Conservation (phyloP, 768 basidiomycete species). For the Lactarius sanguifluus region DNA sequence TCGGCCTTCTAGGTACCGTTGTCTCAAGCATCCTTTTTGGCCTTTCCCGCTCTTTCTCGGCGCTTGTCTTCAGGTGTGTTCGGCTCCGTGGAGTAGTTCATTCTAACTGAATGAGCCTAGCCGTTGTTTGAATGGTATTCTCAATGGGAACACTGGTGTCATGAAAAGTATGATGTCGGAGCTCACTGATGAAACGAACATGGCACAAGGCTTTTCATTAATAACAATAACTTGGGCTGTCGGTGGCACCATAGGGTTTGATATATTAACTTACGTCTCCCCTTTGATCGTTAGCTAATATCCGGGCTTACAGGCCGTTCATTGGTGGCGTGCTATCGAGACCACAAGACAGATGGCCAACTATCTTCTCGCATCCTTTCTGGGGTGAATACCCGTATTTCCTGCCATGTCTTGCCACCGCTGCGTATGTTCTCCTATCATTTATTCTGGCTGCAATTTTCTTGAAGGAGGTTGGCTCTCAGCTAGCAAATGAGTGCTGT, state of each 20-base stretch:
- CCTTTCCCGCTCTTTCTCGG: background rate
- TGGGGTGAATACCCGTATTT: conserved; percentile 33
- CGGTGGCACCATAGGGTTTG: background rate
- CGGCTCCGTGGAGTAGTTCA: background rate
- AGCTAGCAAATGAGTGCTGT: rapidly evolving
- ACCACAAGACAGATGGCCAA: conserved; percentile 30
- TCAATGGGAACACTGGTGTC: background rate
- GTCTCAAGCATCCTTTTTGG: background rate
- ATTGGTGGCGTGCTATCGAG: conserved; percentile 31
- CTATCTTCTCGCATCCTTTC: conserved; percentile 28
- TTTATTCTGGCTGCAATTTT: conserved; percentile 2
- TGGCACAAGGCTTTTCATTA: background rate
- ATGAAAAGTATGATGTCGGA: background rate
- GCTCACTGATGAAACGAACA: background rate
- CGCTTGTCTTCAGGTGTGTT: background rate
- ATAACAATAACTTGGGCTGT: background rate
- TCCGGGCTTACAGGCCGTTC: conserved; percentile 25
- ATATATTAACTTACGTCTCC: conserved; percentile 4
- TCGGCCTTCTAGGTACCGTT: background rate
- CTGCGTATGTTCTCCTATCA: background rate
- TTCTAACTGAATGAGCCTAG: background rate
- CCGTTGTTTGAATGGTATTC: background rate
- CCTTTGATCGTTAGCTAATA: background rate
- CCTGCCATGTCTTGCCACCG: conserved; percentile 28
- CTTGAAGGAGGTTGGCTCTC: conserved; percentile 17